Evolutionary conservation across 495 filamentous ascomycete genomes (phyloP), one percentile per base, ranked within the genome.

Genomic region (Penicillium canescens): DNA sequence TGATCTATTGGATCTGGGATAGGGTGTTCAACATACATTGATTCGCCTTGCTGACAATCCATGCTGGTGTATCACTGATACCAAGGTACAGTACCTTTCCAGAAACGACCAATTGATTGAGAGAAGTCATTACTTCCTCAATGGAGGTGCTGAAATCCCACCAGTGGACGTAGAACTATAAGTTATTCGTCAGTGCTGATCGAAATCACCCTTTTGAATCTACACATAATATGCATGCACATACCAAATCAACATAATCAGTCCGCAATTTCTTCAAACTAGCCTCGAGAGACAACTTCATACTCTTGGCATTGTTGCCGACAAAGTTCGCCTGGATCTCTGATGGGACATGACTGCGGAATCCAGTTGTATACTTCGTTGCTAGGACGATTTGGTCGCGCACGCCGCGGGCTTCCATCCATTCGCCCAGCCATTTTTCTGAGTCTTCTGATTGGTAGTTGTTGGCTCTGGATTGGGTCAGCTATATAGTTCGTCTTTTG

Each of bases 81-180:
- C 87, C 87, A 0, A 91, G 78, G 53, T 90, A 90, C 4, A 89
- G 65, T 0, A 89, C 87, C 65, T 89, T 89, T 20, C 87, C 85
- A 21, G 73, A 50, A 0, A 55, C 40, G 16, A 89, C 81, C 3
- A 89, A 65, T 42, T 69, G 62, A 65, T 90, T 83, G 10, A 91
- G 78, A 1, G 75, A 73, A 33, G 86, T 82, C 87, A 91, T 91
- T 7, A 90, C 52, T 61, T 91, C 87, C 14, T 82, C 79, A 51
- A 90, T 85, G 6, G 76, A 76, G 18, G 79, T 82, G 0, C 77
- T 76, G 56, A 74, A 81, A 56, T 90, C 86, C 85, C 86, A 91
- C 78, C 77, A 85, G 62, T 88, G 85, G 5, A 85, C 71, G 46
- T 83, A 85, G 21, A 62, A 52, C 47, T 49, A 24, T 34, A 3